Base-by-base conservation (phyloP, 129 eudicot genomes). In the Flaveria brownii region DNA sequence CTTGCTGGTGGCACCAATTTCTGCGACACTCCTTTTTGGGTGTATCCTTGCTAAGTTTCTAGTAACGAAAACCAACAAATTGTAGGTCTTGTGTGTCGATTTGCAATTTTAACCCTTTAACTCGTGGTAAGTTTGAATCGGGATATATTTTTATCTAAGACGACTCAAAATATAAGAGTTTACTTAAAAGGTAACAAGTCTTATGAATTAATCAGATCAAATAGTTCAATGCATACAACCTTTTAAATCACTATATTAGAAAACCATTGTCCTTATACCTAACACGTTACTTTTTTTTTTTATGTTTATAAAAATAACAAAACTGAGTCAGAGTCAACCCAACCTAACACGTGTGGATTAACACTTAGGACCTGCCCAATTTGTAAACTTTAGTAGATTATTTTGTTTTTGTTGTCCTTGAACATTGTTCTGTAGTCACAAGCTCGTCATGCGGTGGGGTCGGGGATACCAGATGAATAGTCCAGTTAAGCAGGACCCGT, bases 391-490 rank as follows among this genome's bases (percentile, higher is more conserved):
- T 41, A n/a, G 50, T 66, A 11, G 28, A 39, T 17, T 36, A 17
- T 66, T 15, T 66, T 66, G 50, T 55, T 20, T 6, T 70, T 70
- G 77, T 76, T 61, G 57, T 83, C 85, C 84, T 85, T 85, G 46
- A 85, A 57, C 36, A 54, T 42, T 61, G 15, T 66, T 62, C 22
- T 43, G 14, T 74, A 88, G 94, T 55, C 94, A 88, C 83, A 88
- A 86, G 78, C 79, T 88, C 18, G 90, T 88, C 16, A 84, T 78
- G 16, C 17, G 51, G 72, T 84, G 90, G 94, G 94, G 90, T 8
- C 82, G 47, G 41, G 90, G 94, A 7, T 82, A 47, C 84, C 94
- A 88, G 62, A 55, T 82, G 36, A 86, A 88, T 63, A 63, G 79
- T 54, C 93, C 88, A 0, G 62, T 81, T 36, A 66, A 76, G 70